These are phyloP conservation scores for Picea glauca DNA, from an alignment of 75 land plant species.

Conservation along the genomic window DNA sequence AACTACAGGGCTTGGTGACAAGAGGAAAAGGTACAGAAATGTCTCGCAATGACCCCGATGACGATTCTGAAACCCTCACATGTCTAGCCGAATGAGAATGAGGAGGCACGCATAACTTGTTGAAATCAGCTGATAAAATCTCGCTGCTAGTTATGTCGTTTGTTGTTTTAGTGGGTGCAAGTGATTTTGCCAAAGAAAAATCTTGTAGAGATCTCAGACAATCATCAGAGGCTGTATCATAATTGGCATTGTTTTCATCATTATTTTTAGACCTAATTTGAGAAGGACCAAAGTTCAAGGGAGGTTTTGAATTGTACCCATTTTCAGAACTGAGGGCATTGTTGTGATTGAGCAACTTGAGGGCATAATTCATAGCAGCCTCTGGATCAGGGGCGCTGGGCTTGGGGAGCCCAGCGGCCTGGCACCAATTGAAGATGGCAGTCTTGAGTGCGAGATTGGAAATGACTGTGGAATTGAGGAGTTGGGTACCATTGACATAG, in stretches of 20 bases:
- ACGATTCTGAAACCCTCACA: background rate
- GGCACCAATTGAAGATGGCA: constrained; percentile 66
- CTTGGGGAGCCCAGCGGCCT: constrained; percentile 9
- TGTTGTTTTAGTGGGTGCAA: too few relatives aligned
- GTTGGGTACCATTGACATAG: background rate
- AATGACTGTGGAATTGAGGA: constrained; percentile 23
- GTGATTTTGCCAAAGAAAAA: too few relatives aligned
- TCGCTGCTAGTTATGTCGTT: too few relatives aligned
- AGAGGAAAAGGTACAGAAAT: constrained; percentile 5
- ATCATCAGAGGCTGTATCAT: too few relatives aligned
- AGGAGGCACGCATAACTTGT: too few relatives aligned
- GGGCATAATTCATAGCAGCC: constrained; percentile 19
- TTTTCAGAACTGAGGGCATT: background rate
- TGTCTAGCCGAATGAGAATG: too few relatives aligned
- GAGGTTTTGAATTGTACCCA: constrained; percentile 2
- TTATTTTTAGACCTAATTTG: background rate
- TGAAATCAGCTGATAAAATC: too few relatives aligned
- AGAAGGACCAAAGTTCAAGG: background rate
- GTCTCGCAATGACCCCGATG: background rate
- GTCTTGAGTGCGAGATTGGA: constrained; percentile 52
- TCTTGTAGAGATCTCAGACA: too few relatives aligned
- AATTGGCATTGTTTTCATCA: too few relatives aligned
- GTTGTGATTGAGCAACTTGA: background rate
- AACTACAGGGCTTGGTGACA: constrained; percentile 23
- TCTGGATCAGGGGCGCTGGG: constrained; percentile 28